Conservation (phyloP, 331 rosid species). For the Quercus tomentella region DNA sequence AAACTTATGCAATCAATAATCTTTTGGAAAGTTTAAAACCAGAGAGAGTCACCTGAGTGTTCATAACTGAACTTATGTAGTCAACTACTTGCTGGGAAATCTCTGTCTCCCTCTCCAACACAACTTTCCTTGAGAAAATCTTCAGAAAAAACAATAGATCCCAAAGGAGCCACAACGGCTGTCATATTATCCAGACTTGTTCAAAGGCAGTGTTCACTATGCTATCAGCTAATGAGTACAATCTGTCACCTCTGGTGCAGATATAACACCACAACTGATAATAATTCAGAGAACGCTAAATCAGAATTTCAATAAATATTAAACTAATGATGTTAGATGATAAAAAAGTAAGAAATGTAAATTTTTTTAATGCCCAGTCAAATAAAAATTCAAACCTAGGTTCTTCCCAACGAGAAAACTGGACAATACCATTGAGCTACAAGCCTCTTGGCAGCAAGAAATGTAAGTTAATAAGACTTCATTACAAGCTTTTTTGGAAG, state of each 20-base stretch:
- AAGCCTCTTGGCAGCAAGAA: neutral
- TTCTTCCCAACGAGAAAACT: no score
- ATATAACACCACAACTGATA: conserved; percentile 74
- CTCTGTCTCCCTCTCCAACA: conserved; percentile 38
- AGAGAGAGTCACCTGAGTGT: conserved; percentile 42
- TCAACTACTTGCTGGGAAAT: conserved; percentile 24
- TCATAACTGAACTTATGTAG: conserved; percentile 26
- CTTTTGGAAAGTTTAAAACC: neutral
- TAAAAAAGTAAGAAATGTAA: neutral
- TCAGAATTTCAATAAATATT: conserved; percentile 20
- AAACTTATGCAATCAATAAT: neutral
- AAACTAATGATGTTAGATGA: neutral
- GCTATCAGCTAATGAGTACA: conserved; percentile 74
- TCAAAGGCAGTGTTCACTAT: conserved; percentile 56
- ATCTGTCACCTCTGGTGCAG: conserved; percentile 87
- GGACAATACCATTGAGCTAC: no score
- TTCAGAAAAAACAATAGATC: conserved; percentile 34
- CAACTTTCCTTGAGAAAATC: conserved; percentile 27
- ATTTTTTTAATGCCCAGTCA: no score
- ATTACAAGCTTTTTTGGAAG: neutral
- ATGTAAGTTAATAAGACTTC: neutral
- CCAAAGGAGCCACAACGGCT: conserved; percentile 78
- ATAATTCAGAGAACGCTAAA: conserved; percentile 25
- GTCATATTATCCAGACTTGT: conserved; percentile 87
- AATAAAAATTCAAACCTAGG: no score